Conservation (phyloP, 2,329 filamentous ascomycete genomes). For the Apiospora kogelbergensis region DNA sequence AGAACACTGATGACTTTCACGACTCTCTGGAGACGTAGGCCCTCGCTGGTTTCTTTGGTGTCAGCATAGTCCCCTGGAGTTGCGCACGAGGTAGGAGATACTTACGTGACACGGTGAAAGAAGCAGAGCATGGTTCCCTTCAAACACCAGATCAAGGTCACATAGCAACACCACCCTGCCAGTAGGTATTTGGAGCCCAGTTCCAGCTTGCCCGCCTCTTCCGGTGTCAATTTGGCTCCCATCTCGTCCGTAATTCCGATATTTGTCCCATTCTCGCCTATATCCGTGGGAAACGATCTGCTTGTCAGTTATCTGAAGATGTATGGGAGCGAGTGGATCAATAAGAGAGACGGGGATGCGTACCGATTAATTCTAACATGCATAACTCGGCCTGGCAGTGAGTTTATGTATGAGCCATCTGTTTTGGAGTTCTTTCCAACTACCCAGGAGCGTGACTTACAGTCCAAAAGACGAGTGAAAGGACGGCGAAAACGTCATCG, state of each 20-base stretch:
- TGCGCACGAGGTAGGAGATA: not conserved
- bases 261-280: conserved; percentile 39
- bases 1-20: not conserved
- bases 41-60: not conserved
- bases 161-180: conserved; percentile 41
- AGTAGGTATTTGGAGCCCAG: conserved; percentile 28
- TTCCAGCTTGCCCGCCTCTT: conserved; percentile 28
- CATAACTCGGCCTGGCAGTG: not conserved
- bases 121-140: conserved; percentile 45
- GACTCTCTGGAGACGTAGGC: not conserved
- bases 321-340: not conserved
- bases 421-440: no score
- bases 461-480: conserved; percentile 38
- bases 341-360: no score
- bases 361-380: conserved; percentile 2
- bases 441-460: conserved; percentile 22
- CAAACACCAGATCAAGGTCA: conserved; percentile 41
- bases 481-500: conserved; percentile 42
- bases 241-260: conserved; percentile 35
- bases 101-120: conserved; percentile 42
- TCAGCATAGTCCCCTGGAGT: not conserved
- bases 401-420: not conserved
- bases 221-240: conserved; percentile 28
- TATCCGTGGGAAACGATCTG: not conserved
- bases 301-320: not conserved